Conservation (phyloP, 2,329 filamentous ascomycete species). For the Plenodomus biglobosus region DNA sequence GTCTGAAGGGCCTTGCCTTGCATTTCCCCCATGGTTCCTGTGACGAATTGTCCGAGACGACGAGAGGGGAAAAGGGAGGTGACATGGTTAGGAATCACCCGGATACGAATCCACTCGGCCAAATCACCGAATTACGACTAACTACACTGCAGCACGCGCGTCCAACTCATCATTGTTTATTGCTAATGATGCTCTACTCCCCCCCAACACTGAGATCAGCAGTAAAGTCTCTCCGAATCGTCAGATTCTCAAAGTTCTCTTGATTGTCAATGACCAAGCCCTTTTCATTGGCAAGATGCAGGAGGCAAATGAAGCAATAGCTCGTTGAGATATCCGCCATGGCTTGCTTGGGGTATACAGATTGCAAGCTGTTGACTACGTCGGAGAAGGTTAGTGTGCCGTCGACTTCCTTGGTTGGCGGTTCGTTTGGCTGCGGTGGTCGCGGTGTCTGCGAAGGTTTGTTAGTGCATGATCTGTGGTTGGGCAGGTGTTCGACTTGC, state of each 20-base stretch:
- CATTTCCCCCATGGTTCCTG: no score
- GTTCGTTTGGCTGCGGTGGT: slow-evolving; percentile 23
- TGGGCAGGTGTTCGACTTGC: slow-evolving; percentile 18
- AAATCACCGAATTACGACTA: no score
- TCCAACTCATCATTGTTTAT: no score
- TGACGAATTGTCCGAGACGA: no score
- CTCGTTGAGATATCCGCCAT: slow-evolving; percentile 95
- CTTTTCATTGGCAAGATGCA: slow-evolving; percentile 92
- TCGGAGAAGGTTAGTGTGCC: slow-evolving; percentile 77
- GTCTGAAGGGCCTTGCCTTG: no score
- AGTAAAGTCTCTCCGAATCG: slow-evolving; percentile 50
- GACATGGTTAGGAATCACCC: no score
- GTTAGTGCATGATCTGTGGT: neutral
- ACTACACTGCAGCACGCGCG: no score
- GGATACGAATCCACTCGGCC: no score
- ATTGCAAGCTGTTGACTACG: slow-evolving; percentile 85
- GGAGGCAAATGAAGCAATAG: slow-evolving; percentile 87
- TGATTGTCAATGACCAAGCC: slow-evolving; percentile 74
- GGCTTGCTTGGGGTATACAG: slow-evolving; percentile 79
- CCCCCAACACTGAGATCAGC: slow-evolving; percentile 44
- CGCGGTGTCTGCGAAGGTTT: slow-evolving; percentile 26
- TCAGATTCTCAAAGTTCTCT: slow-evolving; percentile 53
- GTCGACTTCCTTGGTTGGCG: slow-evolving; percentile 49
- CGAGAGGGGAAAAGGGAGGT: no score
- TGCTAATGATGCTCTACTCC: no score